Conservation (phyloP, 805 yeast species). For the Candida maltosa region DNA sequence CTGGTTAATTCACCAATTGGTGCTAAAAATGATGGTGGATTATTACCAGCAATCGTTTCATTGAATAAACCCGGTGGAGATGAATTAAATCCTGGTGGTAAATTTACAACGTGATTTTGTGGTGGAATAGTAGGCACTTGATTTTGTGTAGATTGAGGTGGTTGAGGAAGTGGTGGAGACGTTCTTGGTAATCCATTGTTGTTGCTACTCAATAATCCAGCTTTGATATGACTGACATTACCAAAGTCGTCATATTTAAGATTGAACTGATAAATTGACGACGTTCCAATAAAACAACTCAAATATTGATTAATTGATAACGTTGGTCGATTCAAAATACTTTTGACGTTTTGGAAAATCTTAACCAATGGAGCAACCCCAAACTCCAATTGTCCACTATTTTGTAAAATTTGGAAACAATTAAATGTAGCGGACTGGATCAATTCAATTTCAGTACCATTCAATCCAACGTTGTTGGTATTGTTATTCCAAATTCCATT, state of each 20-base stretch:
- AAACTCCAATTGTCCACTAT: slow-evolving; percentile 31
- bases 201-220: slow-evolving; percentile 12
- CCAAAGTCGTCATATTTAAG: slow-evolving; percentile 45
- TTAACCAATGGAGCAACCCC: slow-evolving; percentile 33
- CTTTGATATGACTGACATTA: slow-evolving; percentile 41
- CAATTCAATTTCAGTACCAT: slow-evolving; percentile 25
- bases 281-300: slow-evolving; percentile 11
- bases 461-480: slow-evolving; percentile 12
- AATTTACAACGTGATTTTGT: slow-evolving; percentile 2
- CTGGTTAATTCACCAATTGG: slow-evolving; percentile 6
- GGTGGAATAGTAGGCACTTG: slow-evolving; percentile 3
- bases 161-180: slow-evolving; percentile 4
- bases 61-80: slow-evolving; percentile 7
- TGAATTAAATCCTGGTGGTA: slow-evolving; percentile 14
- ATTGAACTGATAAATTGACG: slow-evolving; percentile 34
- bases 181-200: slow-evolving; percentile 2
- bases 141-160: background rate
- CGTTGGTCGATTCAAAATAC: slow-evolving; percentile 22
- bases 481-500: slow-evolving; percentile 7
- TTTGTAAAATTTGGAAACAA: slow-evolving; percentile 35
- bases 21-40: too few species aligned
- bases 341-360: slow-evolving; percentile 29
- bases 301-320: slow-evolving; percentile 32
- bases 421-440: slow-evolving; percentile 41
- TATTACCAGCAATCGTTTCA: slow-evolving; percentile 4